A percentile compares a stretch with the other conserved stretches of the same genome.
phyloP scores from a whole-genome alignment of 495 filamentous ascomycete species.

The Tricharina praecox region DNA sequence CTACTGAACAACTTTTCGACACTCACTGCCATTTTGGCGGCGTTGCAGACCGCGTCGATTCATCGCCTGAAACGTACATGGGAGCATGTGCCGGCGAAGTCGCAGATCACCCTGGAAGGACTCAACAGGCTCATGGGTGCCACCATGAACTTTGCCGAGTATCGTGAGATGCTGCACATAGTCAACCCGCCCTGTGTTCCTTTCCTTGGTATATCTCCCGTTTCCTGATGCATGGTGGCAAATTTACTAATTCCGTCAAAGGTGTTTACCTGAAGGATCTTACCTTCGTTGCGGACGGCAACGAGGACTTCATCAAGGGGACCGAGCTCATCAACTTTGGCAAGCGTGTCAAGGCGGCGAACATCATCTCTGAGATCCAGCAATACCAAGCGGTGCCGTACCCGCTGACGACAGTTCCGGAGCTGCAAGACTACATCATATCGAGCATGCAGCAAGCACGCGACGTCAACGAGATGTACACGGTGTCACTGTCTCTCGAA shows the following conservation, averaged over 20 bases:
- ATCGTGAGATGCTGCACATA: slow-evolving; percentile 76
- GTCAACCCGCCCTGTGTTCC: slow-evolving; percentile 95
- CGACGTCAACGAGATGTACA: slow-evolving; percentile 98
- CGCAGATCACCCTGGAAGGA: slow-evolving; percentile 58
- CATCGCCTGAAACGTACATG: slow-evolving; percentile 89
- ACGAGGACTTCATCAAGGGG: slow-evolving; percentile 84
- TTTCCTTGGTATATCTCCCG: slow-evolving; percentile 60
- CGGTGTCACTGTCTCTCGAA: slow-evolving; percentile 79
- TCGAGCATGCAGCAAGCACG: slow-evolving; percentile 84
- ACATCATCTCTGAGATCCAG: slow-evolving; percentile 95
- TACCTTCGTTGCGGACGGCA: slow-evolving; percentile 97
- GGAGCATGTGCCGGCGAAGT: slow-evolving; percentile 75
- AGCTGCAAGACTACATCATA: slow-evolving; percentile 93
- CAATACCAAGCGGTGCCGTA: slow-evolving; percentile 96
- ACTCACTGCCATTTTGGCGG: slow-evolving; percentile 94
- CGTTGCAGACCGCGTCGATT: slow-evolving; percentile 82
- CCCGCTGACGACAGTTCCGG: slow-evolving; percentile 66
- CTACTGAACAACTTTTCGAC: slow-evolving; percentile 91
- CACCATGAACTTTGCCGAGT: slow-evolving; percentile 96
- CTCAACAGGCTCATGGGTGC: slow-evolving; percentile 94
- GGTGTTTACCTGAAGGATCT: slow-evolving; percentile 95
- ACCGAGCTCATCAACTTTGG: slow-evolving; percentile 95
- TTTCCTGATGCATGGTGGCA: too few species aligned
- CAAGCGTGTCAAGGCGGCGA: slow-evolving; percentile 92
- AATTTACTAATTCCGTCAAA: too few species aligned